Conservation (phyloP, 495 filamentous ascomycete genomes). For the Arthonia radiata region DNA sequence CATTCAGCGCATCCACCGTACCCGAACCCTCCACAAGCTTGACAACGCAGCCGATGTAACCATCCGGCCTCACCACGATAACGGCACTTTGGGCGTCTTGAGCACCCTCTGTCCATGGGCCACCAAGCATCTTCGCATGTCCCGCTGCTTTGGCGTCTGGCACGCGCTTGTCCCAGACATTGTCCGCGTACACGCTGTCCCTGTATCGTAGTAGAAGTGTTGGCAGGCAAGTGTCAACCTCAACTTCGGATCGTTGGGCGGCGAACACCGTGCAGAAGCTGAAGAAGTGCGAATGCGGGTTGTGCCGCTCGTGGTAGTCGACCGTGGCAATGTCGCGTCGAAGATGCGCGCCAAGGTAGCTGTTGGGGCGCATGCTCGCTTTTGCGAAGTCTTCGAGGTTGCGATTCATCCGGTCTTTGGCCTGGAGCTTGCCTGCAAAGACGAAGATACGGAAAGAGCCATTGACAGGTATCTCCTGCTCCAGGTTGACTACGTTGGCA, state of each 20-base stretch:
- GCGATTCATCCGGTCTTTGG: no score
- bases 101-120: no score
- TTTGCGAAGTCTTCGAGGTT: slow-evolving; percentile 44
- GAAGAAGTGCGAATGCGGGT: slow-evolving; percentile 62
- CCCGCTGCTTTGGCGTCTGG: slow-evolving; percentile 45
- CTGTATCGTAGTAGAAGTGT: slow-evolving; percentile 44
- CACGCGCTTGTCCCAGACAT: slow-evolving; percentile 47
- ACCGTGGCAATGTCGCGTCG: slow-evolving; percentile 35
- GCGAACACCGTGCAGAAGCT: slow-evolving; percentile 53
- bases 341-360: slow-evolving; percentile 31
- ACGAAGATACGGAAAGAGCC: slow-evolving; percentile 70
- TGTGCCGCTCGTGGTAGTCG: slow-evolving; percentile 54
- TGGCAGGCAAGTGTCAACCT: slow-evolving; percentile 40
- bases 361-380: slow-evolving; percentile 34
- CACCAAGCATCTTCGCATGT: slow-evolving; percentile 75
- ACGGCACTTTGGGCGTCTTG: slow-evolving; percentile 48
- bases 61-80: slow-evolving; percentile 64
- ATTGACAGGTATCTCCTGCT: slow-evolving; percentile 71
- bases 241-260: slow-evolving; percentile 31
- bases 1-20: slow-evolving; percentile 60
- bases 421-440: slow-evolving; percentile 48
- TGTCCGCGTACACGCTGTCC: slow-evolving; percentile 69
- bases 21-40: slow-evolving; percentile 46
- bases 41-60: slow-evolving; percentile 57
- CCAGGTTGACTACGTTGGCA: slow-evolving; percentile 63